phyloP scores from a whole-genome alignment of 306 rosid genomes.

The Prunus mume region DNA sequence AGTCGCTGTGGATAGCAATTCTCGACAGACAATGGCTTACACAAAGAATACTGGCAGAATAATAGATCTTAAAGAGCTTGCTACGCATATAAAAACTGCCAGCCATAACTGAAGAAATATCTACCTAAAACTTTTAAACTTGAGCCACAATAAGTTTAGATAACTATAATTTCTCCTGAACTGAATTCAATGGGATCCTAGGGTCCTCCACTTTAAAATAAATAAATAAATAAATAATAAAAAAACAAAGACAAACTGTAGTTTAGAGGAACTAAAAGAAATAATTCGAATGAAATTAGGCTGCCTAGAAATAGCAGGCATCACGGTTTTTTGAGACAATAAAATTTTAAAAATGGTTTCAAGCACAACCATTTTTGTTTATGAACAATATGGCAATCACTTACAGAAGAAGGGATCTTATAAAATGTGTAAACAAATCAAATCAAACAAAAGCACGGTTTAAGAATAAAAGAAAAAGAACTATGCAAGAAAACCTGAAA shows the following conservation, averaged over 20 bases:
- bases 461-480: not conserved
- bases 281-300: not conserved
- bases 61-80: not conserved
- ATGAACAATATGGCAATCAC: not conserved
- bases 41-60: not conserved
- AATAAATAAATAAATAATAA: too few species aligned
- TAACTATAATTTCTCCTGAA: not conserved
- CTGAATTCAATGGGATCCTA: not conserved
- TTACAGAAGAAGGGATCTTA: not conserved
- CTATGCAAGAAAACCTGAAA: constrained; percentile 18
- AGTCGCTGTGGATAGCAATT: too few species aligned
- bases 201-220: not conserved
- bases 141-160: not conserved
- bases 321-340: not conserved
- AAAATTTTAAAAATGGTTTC: not conserved
- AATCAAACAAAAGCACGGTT: not conserved
- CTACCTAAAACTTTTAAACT: not conserved
- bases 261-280: not conserved
- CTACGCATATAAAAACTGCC: not conserved
- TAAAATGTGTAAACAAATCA: not conserved
- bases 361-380: not conserved
- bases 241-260: not conserved
- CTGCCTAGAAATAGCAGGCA: not conserved
- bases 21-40: not conserved
- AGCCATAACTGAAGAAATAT: not conserved